These are phyloP conservation scores for Tuber aestivum DNA, from an alignment of 495 filamentous ascomycete species.

Conservation along the genomic window DNA sequence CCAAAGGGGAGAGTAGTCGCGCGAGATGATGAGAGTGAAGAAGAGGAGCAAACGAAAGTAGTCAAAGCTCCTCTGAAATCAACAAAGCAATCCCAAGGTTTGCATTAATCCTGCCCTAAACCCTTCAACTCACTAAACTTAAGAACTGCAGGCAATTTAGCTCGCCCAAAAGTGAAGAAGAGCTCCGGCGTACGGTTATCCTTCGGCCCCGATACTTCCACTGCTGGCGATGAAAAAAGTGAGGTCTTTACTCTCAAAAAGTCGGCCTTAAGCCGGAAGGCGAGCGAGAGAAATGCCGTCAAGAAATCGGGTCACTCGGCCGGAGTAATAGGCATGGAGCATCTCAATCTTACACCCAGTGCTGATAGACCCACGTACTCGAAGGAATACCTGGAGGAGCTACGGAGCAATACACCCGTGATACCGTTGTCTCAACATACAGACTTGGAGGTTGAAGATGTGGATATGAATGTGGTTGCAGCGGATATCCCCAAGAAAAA, in stretches of 20 bases:
- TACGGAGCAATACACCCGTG: slow-evolving; percentile 73
- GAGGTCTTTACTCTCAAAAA: slow-evolving; percentile 65
- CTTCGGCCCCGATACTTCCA: slow-evolving; percentile 61
- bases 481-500: not conserved
- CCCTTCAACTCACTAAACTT: slow-evolving; percentile 1
- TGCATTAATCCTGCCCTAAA: slow-evolving; percentile 16
- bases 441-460: slow-evolving; percentile 42
- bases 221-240: slow-evolving; percentile 52
- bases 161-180: slow-evolving; percentile 51
- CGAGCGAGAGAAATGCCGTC: slow-evolving; percentile 64
- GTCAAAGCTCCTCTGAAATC: slow-evolving; percentile 31
- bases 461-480: slow-evolving; percentile 30
- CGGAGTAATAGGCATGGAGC: slow-evolving; percentile 29
- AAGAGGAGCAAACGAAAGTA: slow-evolving; percentile 44
- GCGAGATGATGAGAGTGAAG: slow-evolving; percentile 45
- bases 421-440: slow-evolving; percentile 46
- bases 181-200: slow-evolving; percentile 64
- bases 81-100: not conserved
- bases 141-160: not conserved
- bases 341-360: slow-evolving; percentile 41
- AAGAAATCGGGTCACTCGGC: slow-evolving; percentile 48
- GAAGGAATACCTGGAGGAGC: slow-evolving; percentile 76
- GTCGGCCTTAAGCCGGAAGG: slow-evolving; percentile 60
- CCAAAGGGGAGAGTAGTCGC: slow-evolving; percentile 40
- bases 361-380: slow-evolving; percentile 78